These are phyloP conservation scores for Echeveria elegans DNA, from an alignment of 164 flowering plant species.

Conservation along the genomic window DNA sequence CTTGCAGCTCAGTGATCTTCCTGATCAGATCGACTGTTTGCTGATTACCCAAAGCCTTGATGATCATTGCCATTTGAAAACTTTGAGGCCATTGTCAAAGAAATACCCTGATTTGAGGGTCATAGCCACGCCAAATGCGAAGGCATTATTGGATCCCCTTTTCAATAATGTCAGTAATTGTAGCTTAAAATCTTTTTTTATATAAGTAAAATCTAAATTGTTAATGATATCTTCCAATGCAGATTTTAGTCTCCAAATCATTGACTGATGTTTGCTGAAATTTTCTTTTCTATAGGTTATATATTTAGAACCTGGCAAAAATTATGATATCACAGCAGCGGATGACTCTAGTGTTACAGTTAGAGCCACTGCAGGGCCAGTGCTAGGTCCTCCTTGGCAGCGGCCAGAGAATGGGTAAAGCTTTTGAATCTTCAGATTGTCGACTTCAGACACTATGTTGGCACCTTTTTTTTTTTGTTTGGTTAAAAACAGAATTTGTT, in stretches of 20 bases:
- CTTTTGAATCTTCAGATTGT: constrained; percentile 2
- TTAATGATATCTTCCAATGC: background rate
- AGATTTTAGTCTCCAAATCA: background rate
- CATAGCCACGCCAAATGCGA: constrained; percentile 88
- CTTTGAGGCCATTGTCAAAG: constrained; percentile 70
- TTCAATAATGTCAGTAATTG: constrained; percentile 43
- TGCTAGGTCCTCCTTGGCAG: constrained; percentile 98
- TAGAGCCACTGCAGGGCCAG: constrained; percentile 79
- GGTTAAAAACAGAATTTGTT: background rate
- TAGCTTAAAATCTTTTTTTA: background rate
- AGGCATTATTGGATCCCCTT: constrained; percentile 59
- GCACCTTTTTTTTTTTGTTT: background rate
- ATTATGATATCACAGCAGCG: constrained; percentile 40
- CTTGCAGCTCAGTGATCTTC: constrained; percentile 85
- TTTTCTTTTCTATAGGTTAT: constrained; percentile 37
- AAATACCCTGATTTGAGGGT: constrained; percentile 55
- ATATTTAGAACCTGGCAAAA: constrained; percentile 83
- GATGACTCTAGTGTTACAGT: constrained; percentile 47
- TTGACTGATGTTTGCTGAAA: background rate
- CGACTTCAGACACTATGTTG: too few relatives aligned
- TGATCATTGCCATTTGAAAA: constrained; percentile 93
- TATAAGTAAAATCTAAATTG: too few relatives aligned
- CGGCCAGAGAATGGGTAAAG: constrained; percentile 89
- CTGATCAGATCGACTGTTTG: constrained; percentile 58
- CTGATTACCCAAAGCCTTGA: constrained; percentile 95